Conservation (phyloP, 2,329 filamentous ascomycete genomes). For the Cryphonectria carpinicola region DNA sequence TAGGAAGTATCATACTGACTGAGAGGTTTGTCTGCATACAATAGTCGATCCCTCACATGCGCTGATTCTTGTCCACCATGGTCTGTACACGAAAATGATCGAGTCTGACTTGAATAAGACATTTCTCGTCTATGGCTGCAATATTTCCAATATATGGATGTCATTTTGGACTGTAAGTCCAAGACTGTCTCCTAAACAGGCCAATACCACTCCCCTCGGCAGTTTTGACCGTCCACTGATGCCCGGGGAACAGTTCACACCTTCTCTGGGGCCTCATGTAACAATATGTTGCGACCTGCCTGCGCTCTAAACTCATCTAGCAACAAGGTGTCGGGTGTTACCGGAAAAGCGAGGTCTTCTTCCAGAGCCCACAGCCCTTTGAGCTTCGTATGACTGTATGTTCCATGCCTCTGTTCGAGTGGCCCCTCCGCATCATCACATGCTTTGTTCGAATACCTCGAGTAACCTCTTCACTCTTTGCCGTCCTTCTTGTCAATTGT, state of each 20-base stretch:
- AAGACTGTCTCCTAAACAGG: not conserved
- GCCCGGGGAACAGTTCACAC: not conserved
- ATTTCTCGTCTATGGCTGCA: not conserved
- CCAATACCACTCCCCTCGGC: not conserved
- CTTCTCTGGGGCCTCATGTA: not conserved
- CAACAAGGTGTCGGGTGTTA: not conserved
- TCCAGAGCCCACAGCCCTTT: not conserved
- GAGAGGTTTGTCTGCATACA: not conserved
- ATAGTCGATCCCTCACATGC: not conserved
- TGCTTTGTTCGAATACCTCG: not conserved
- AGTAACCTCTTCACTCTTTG: not conserved
- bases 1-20: not conserved
- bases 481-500: conserved; percentile 22
- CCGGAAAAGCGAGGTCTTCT: not conserved
- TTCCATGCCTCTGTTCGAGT: not conserved
- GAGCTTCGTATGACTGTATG: not conserved
- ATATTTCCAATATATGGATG: not conserved
- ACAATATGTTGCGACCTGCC: not conserved
- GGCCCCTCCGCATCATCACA: no score
- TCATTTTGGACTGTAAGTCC: not conserved
- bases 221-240: not conserved
- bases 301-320: not conserved
- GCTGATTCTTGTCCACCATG: not conserved
- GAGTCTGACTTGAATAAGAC: not conserved
- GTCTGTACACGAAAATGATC: not conserved